Evolutionary conservation across 345 rosid species (phyloP).

Genomic region (Viola odorata): DNA sequence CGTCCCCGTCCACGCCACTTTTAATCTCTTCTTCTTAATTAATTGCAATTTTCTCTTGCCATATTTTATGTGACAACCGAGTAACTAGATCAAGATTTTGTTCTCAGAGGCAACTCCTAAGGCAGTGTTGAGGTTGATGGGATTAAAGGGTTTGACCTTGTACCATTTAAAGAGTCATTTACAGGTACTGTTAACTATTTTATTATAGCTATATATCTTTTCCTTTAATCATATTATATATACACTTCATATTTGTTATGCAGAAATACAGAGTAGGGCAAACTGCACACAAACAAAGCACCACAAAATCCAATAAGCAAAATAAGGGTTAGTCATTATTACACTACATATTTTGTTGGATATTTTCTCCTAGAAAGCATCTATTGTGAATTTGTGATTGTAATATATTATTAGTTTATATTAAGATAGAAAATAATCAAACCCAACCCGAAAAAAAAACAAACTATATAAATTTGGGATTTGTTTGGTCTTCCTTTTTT

Average conservation of each 20-base stretch:
- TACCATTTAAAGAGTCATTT: constrained; percentile 93
- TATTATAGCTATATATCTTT: neutral
- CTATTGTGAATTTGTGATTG: neutral
- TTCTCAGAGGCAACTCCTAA: constrained; percentile 86
- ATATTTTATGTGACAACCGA: neutral
- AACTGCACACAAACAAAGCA: constrained; percentile 44
- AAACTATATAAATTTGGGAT: no score
- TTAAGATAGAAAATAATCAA: no score
- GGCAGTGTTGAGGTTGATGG: constrained; percentile 78
- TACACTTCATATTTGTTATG: constrained; percentile 5
- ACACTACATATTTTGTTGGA: neutral
- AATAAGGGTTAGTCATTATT: constrained; percentile 32
- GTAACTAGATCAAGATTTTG: neutral
- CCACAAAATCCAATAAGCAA: constrained; percentile 37
- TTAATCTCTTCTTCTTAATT: neutral
- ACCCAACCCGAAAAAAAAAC: no score
- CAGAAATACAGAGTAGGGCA: constrained; percentile 89
- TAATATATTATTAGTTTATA: neutral
- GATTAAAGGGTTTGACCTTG: constrained; percentile 81
- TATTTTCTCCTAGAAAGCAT: no score
- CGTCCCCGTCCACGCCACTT: neutral
- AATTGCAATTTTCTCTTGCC: neutral
- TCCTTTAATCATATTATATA: neutral
- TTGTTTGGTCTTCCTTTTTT: neutral
- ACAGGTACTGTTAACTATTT: constrained; percentile 57